Conservation (phyloP, 2,329 filamentous ascomycete species). For the Aureobasidium sp. region DNA sequence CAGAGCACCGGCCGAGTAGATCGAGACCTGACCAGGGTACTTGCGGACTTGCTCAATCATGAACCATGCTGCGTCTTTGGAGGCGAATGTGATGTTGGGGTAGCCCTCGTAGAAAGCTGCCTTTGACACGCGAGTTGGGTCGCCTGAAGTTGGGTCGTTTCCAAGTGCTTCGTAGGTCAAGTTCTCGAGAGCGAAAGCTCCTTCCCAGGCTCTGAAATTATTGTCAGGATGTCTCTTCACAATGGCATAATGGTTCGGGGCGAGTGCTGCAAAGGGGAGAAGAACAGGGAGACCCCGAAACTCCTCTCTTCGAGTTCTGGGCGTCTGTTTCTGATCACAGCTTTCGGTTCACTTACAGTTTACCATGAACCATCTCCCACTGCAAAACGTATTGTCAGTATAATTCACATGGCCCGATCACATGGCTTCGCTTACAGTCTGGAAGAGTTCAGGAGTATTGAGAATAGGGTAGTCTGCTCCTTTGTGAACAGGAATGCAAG, state of each 20-base stretch:
- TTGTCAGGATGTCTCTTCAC: not conserved
- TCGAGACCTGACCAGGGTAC: slow-evolving; percentile 45
- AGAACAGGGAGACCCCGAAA: not conserved
- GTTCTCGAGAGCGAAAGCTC: slow-evolving; percentile 40
- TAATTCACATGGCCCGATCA: not conserved
- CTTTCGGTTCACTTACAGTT: slow-evolving; percentile 22
- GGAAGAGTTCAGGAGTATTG: slow-evolving; percentile 39
- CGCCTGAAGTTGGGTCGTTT: slow-evolving; percentile 40
- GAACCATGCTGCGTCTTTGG: slow-evolving; percentile 38
- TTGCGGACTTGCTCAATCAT: slow-evolving; percentile 41
- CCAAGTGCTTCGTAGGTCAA: slow-evolving; percentile 36
- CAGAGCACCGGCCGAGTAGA: slow-evolving; percentile 41
- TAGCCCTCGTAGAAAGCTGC: slow-evolving; percentile 41
- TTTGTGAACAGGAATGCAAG: slow-evolving; percentile 43
- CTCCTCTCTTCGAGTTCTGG: not conserved
- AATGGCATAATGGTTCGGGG: too few relatives aligned
- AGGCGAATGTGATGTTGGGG: slow-evolving; percentile 38
- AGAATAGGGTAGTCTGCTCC: slow-evolving; percentile 43
- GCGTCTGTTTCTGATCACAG: not conserved
- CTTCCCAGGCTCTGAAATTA: slow-evolving; percentile 34
- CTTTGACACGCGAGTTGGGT: slow-evolving; percentile 37
- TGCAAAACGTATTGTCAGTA: not conserved
- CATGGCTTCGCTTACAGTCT: slow-evolving; percentile 21
- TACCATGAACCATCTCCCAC: slow-evolving; percentile 41
- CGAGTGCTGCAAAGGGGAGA: too few relatives aligned